A percentile compares a stretch with the other conserved stretches of the same genome.
Conservation (phyloP, 495 filamentous ascomycete species). For the Hypoxylon rickii region DNA sequence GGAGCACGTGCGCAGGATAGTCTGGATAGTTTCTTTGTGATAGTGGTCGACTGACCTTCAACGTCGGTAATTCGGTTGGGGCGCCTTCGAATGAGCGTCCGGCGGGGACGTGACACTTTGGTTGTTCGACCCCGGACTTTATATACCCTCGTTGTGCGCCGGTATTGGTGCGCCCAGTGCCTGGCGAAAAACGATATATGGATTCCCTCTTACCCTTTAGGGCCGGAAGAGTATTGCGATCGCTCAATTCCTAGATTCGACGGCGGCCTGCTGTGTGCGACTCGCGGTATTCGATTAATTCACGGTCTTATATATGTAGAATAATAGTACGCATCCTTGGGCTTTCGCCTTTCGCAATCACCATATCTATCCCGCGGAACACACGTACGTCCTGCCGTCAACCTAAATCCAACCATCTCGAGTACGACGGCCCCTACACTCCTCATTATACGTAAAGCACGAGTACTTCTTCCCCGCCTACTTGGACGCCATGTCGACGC, state of each 20-base stretch:
- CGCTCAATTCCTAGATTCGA: neutral
- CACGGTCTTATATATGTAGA: neutral
- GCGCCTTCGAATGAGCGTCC: too few species aligned
- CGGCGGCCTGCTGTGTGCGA: neutral
- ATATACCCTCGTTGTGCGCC: neutral
- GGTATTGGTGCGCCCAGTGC: neutral
- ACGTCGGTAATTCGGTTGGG: too few species aligned
- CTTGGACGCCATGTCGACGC: constrained; percentile 5
- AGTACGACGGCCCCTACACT: neutral
- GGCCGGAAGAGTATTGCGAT: neutral
- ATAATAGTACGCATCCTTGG: neutral
- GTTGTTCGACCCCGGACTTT: neutral
- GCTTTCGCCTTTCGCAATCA: neutral
- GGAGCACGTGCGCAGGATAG: neutral
- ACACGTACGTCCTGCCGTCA: neutral
- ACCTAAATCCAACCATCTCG: neutral
- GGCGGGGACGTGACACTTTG: too few species aligned
- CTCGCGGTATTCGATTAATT: neutral
- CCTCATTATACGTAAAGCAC: neutral
- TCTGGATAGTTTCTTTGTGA: neutral
- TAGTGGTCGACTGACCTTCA: too few species aligned
- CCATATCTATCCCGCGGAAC: too few species aligned
- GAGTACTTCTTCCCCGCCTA: neutral
- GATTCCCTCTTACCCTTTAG: neutral
- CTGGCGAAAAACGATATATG: neutral